A percentile compares a stretch with the other conserved stretches of the same genome.
phyloP scores from a whole-genome alignment of 1,139 yeast genomes.

The Geotrichum reessii region DNA sequence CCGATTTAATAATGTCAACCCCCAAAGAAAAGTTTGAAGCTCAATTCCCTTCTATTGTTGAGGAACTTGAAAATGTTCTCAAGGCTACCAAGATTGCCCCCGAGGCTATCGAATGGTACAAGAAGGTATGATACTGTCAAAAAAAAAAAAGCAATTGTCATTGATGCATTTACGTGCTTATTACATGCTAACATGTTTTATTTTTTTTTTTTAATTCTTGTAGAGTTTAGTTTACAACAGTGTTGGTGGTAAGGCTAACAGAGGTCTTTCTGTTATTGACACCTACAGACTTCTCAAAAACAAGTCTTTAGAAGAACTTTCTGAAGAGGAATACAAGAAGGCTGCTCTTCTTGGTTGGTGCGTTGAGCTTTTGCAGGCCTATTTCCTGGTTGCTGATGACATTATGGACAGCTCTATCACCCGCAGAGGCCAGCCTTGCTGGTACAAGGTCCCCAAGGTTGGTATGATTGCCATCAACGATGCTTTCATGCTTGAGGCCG shows the following conservation, averaged over 20 bases:
- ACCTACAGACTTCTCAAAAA: slow-evolving; percentile 77
- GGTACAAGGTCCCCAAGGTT: slow-evolving; percentile 79
- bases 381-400: slow-evolving; percentile 95
- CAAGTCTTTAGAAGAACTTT: slow-evolving; percentile 53
- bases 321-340: slow-evolving; percentile 65
- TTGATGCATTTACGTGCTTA: not conserved
- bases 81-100: slow-evolving; percentile 72
- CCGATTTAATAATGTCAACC: slow-evolving; percentile 9
- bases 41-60: slow-evolving; percentile 72
- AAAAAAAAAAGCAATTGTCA: not conserved
- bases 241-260: slow-evolving; percentile 93
- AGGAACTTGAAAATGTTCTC: slow-evolving; percentile 63
- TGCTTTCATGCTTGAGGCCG: slow-evolving; percentile 93
- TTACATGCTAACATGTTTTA: not conserved
- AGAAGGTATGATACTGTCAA: slow-evolving; percentile 33
- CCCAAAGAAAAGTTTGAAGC: slow-evolving; percentile 59
- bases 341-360: slow-evolving; percentile 95
- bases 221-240: slow-evolving; percentile 73
- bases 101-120: slow-evolving; percentile 86
- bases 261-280: slow-evolving; percentile 94
- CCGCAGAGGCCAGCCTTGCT: slow-evolving; percentile 97
- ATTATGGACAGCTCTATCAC: slow-evolving; percentile 98
- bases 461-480: slow-evolving; percentile 95
- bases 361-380: slow-evolving; percentile 90
- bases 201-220: not conserved